Evolutionary conservation across 192 early-diverging fungal species (phyloP).

Genomic region (Bifiguratus adelaidae): DNA sequence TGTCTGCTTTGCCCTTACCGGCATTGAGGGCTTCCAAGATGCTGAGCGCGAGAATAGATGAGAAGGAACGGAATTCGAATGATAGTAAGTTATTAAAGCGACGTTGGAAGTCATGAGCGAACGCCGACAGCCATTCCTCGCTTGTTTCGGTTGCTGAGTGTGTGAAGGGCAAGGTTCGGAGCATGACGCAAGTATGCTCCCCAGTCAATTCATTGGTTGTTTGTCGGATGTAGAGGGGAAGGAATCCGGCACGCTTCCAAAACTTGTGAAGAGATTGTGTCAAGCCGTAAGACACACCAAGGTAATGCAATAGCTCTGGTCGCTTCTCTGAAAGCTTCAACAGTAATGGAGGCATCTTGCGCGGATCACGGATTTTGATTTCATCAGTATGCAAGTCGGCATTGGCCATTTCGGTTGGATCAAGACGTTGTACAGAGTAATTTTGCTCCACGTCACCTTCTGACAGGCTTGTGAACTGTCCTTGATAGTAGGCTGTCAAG

Average conservation of each 20-base stretch:
- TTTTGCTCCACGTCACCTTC: conserved; percentile 46
- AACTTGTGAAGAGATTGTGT: conserved; percentile 88
- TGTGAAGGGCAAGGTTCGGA: conserved; percentile 56
- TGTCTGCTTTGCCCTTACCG: conserved; percentile 21
- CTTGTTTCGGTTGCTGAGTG: conserved; percentile 34
- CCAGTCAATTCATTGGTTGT: conserved; percentile 96
- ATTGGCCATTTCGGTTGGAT: conserved; percentile 13
- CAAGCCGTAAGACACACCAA: conserved; percentile 93
- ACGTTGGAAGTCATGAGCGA: conserved; percentile 85
- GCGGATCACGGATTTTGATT: conserved; percentile 77
- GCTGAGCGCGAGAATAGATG: conserved; percentile 67
- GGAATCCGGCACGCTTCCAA: conserved; percentile 87
- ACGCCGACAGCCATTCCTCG: conserved; percentile 75
- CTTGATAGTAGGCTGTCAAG: conserved; percentile 83
- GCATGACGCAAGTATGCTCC: conserved; percentile 97
- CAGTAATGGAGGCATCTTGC: conserved; percentile 87
- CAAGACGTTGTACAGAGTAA: background rate
- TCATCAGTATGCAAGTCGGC: conserved; percentile 58
- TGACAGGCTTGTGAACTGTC: conserved; percentile 57
- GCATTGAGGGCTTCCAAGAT: conserved; percentile 70
- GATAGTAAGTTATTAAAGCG: conserved; percentile 83
- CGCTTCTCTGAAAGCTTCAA: conserved; percentile 75
- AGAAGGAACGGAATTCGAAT: conserved; percentile 81
- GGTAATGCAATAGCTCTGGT: conserved; percentile 77
- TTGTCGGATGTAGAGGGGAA: conserved; percentile 93